Evolutionary conservation across 352 stramenopile genomes (phyloP), one percentile per base, ranked within the genome.

Genomic region (Pseudoperonospora humuli): DNA sequence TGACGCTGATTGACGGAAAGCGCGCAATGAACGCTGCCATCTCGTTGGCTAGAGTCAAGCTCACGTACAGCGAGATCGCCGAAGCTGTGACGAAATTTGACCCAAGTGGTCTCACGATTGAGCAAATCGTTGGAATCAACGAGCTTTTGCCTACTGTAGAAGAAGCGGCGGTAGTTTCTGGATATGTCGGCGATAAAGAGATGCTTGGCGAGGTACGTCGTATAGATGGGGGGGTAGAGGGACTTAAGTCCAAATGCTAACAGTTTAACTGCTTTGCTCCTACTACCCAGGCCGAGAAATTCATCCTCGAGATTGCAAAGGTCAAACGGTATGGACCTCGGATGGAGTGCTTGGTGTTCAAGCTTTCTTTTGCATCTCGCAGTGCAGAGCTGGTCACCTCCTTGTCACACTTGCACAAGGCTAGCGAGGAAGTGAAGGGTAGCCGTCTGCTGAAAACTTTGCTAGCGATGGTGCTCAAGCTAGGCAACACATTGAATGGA

Each of bases 11-110:
- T 54, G 91, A 98, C 63, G 84, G 77, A 8, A 98, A 98, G 56
- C 84, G 93, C 24, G 95, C 87, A 8, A 98, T 98, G 92, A 99
- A 99, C 62, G 93, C 89, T 23, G 95, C 88, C 1, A 99, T 99
- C 47, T 96, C 95, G 21, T 67, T 99, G 3, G 88, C 92, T 5
- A 64, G 95, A 42, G 73, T 98, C 21, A 98, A 97, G 61, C 66
- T 97, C 29, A 86, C 85, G 15, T 96, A 97, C 63, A 61, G 68
- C 0, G 83, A 92, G 34, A 86, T 98, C 26, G 66, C 84, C 50
- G 55, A 82, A 13, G 78, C 74, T 3, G 73, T 96, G 21, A 39
- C 52, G 17, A 71, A 68, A 7, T 88, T 95, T 42, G 60, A 93
- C 32, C 48, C 72, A 7, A 75, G 47, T 19, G 65, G 78, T 0